Evolutionary conservation across 169 alveolate species (phyloP), one percentile per base, ranked within the genome.

Genomic region (Babesia caballi): DNA sequence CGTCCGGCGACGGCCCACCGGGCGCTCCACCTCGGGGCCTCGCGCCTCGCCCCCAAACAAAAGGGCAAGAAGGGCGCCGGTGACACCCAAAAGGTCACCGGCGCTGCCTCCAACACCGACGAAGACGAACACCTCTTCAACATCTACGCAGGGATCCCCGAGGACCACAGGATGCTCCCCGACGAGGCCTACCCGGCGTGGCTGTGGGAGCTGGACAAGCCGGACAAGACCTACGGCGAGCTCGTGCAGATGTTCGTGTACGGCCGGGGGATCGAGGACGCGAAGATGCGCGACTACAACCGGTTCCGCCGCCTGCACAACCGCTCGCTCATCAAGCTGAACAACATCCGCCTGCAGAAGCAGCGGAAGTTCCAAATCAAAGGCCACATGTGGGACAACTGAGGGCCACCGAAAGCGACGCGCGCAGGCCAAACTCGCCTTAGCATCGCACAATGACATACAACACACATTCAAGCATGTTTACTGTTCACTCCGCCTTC

Each of bases 171-270:
- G 17, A 57, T 88, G 28, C 71, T 88, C 50, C 93, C 93, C 8
- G 93, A 88, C 50, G 75, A 83, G 56, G 88, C 89, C 19, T 88
- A 88, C 54, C 93, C 93, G 21, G 68, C 71, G 35, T 88, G 93
- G 93, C 61, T 88, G 33, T 88, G 93, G 93, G 68, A 84, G 15
- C 83, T 88, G 14, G 91, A 83, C 75, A 83, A 83, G 44, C 90
- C 91, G n/a, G 84, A 83, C 69, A 88, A 83, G 67, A 67, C 88
- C 28, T 88, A 88, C 68, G 93, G 93, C n/a, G 91, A 88, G 52
- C 84, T 88, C 36, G 74, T 86, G 36, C 71, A 74, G 46, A 88
- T 88, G 93, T 88, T 88, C 35, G 83, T 88, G 28, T 76, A 88
- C 33, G 93, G 93, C 32, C 81, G 83, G 87, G 93, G 68, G 49